These are phyloP conservation scores for Pichia sp. DNA, from an alignment of 1,139 yeast species.

Conservation along the genomic window DNA sequence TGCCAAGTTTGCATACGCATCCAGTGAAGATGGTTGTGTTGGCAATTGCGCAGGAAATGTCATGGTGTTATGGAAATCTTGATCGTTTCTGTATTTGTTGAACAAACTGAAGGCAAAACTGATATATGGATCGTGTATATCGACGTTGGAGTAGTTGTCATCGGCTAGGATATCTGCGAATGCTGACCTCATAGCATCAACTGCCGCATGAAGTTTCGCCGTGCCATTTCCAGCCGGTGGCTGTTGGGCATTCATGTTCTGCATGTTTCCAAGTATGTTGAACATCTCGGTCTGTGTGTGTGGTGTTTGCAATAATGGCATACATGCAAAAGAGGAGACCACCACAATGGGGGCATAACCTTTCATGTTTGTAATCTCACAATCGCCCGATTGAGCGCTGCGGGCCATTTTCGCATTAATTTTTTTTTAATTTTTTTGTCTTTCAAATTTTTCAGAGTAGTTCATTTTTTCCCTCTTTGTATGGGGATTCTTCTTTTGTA, in stretches of 20 bases:
- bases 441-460: too few relatives aligned
- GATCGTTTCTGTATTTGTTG: constrained; percentile 12
- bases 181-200: constrained; percentile 1
- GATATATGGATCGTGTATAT: constrained; percentile 13
- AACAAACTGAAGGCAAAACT: constrained; percentile 7
- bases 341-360: too few relatives aligned
- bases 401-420: not conserved
- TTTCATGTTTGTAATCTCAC: not conserved
- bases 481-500: too few relatives aligned
- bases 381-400: too few relatives aligned
- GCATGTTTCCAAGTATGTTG: not conserved
- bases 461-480: too few relatives aligned
- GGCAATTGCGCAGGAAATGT: constrained; percentile 5
- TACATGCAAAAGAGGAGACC: too few relatives aligned
- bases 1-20: not conserved
- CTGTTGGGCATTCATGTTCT: not conserved
- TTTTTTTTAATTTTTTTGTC: not conserved
- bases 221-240: not conserved
- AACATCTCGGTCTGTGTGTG: not conserved
- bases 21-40: not conserved
- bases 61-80: constrained; percentile 10
- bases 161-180: constrained; percentile 2
- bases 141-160: constrained; percentile 4
- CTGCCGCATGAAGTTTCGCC: constrained; percentile 4
- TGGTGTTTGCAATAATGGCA: not conserved